A percentile compares a stretch with the other conserved stretches of the same genome.
These are phyloP conservation scores for Boletus bicolor DNA, from an alignment of 768 basidiomycete species.

Conservation along the genomic window DNA sequence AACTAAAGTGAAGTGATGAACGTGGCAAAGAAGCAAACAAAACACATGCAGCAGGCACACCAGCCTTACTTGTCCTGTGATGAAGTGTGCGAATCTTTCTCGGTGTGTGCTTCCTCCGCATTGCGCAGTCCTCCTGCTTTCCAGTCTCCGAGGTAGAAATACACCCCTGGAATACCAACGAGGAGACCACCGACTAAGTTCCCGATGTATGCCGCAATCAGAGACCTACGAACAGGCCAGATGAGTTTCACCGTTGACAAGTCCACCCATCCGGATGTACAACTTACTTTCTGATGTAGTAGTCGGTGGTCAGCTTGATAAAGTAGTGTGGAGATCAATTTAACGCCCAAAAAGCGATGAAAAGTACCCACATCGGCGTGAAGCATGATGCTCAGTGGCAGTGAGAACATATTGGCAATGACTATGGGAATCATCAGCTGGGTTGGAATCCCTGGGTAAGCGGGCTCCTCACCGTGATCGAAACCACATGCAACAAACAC, in stretches of 20 bases:
- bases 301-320: conserved; percentile 33
- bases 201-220: conserved; percentile 63
- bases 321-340: not conserved
- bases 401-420: conserved; percentile 73
- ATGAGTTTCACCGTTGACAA: not conserved
- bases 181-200: conserved; percentile 65
- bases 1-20: not conserved
- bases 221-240: conserved; percentile 38
- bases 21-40: not conserved
- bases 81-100: conserved; percentile 11
- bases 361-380: conserved; percentile 51
- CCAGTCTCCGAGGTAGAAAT: conserved; percentile 61
- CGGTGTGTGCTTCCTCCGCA: conserved; percentile 37
- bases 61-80: conserved; percentile 4
- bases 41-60: not conserved
- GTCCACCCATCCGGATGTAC: not conserved
- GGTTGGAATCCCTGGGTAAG: not conserved
- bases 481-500: conserved; percentile 68
- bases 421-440: conserved; percentile 36
- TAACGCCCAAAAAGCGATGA: not conserved
- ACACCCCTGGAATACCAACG: conserved; percentile 61
- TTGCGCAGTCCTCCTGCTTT: conserved; percentile 35
- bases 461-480: conserved; percentile 57
- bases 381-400: conserved; percentile 70
- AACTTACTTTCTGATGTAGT: conserved; percentile 66